Evolutionary conservation across 129 eudicot genomes (phyloP), one percentile per base, ranked within the genome.

Genomic region (Glebionis coronaria): DNA sequence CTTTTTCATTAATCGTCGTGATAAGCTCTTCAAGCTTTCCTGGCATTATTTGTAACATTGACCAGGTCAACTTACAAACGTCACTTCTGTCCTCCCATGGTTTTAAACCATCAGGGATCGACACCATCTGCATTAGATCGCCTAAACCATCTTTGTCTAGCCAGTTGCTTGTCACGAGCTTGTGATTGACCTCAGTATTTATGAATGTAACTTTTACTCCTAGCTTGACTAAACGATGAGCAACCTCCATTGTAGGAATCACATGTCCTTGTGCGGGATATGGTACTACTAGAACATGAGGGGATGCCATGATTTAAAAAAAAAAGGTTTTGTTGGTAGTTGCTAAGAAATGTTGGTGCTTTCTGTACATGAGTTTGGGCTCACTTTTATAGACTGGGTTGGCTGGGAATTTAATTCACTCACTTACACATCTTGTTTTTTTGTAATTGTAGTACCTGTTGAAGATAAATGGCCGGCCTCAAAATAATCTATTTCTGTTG

Each of bases 91-190:
- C 84, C 44, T 85, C 84, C 63, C 68, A 47, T 5, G 84, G 67
- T 31, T 76, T 84, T 5, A 81, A 47, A 9, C 88, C 93, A 69
- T 86, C 93, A 0, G 88, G 86, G 57, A 86, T 57, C 0, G 38
- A 31, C 38, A 31, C 38, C 38, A 31, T 31, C 38, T 31, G 7
- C 7, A 31, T 31, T 31, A 31, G 13, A n/a, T 66, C 82, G 2
- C 14, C 55, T 8, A 72, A 56, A 11, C 54, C 21, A 9, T 67
- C 75, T 67, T 28, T 63, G 25, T 75, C 75, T 10, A 80, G 35
- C 25, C 68, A 23, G 9, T 76, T 61, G 15, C 70, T 57, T 5
- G 52, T 18, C 65, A 83, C 62, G 14, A 76, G 71, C 19, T 80
- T 31, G 38, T 31, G 38, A 31, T 5, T 31, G 5, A 31, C 38